A percentile compares a stretch with the other conserved stretches of the same genome.
phyloP scores from a whole-genome alignment of 2,329 filamentous ascomycete species.

The Byssoonygena ceratinophila region DNA sequence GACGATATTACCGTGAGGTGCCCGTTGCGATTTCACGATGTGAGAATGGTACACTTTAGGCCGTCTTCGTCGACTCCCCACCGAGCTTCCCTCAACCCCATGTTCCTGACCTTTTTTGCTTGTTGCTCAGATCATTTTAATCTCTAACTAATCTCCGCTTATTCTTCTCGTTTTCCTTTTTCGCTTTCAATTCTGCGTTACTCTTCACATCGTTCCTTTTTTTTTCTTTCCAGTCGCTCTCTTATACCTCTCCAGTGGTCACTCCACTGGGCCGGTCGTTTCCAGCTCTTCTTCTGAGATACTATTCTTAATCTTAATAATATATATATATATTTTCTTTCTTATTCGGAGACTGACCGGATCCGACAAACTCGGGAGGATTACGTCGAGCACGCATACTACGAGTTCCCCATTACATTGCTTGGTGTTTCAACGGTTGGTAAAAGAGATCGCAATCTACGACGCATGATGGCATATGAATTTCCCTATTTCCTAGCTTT shows the following conservation, averaged over 20 bases:
- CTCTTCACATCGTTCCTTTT: conserved; percentile 3
- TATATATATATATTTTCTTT: not conserved
- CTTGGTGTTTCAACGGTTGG: not conserved
- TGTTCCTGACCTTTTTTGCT: conserved; percentile 6
- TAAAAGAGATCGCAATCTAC: not conserved
- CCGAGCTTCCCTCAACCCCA: conserved; percentile 6
- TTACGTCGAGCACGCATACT: not conserved
- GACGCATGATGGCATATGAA: conserved; percentile 16
- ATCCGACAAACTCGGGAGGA: not conserved
- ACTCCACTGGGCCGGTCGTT: conserved; percentile 13
- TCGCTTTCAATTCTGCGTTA: not conserved
- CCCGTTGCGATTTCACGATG: conserved; percentile 10
- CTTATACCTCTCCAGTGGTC: conserved; percentile 10
- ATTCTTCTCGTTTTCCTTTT: conserved; percentile 9
- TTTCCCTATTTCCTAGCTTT: conserved; percentile 16
- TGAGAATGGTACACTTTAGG: conserved; percentile 12
- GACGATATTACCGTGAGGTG: not conserved
- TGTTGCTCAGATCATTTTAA: conserved; percentile 12
- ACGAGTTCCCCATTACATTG: conserved; percentile 1
- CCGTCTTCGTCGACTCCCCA: conserved; percentile 10
- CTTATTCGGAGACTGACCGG: not conserved
- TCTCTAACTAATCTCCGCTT: conserved; percentile 5
- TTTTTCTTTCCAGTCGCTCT: conserved; percentile 4
- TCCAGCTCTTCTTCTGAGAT: conserved; percentile 5
- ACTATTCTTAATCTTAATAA: conserved; percentile 5